phyloP scores from a whole-genome alignment of 371 early-diverging fungal genomes.

The Thermomucor indicae-seudaticae region DNA sequence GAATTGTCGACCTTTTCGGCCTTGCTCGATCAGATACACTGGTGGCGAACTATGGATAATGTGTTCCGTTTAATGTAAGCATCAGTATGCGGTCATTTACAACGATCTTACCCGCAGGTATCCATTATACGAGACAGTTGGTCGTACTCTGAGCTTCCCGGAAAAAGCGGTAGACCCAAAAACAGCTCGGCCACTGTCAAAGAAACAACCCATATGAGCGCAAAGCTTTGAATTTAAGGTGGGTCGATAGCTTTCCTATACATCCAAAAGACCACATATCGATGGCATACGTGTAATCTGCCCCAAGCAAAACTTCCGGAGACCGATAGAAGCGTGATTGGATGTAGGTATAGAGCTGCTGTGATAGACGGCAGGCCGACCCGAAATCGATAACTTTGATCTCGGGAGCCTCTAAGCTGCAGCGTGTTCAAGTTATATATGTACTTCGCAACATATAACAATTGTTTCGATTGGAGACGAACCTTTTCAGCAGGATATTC shows the following conservation, averaged over 20 bases:
- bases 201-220: background rate
- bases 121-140: constrained; percentile 92
- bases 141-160: constrained; percentile 95
- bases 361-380: constrained; percentile 89
- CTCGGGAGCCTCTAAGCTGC: constrained; percentile 71
- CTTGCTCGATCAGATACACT: constrained; percentile 79
- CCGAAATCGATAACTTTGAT: constrained; percentile 99
- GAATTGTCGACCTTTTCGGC: constrained; percentile 71
- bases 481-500: constrained; percentile 88
- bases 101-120: constrained; percentile 64
- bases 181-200: constrained; percentile 82
- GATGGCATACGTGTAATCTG: constrained; percentile 85
- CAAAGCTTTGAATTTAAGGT: background rate
- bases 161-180: constrained; percentile 91
- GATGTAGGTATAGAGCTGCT: constrained; percentile 94
- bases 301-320: constrained; percentile 94
- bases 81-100: background rate
- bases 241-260: no score
- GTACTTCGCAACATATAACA: no score
- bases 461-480: no score
- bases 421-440: no score
- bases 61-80: background rate
- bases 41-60: constrained; percentile 47
- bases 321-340: constrained; percentile 97
- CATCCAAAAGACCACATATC: constrained; percentile 99